Evolutionary conservation across 371 early-diverging fungal species (phyloP).

Genomic region (Apophysomyces variabilis): DNA sequence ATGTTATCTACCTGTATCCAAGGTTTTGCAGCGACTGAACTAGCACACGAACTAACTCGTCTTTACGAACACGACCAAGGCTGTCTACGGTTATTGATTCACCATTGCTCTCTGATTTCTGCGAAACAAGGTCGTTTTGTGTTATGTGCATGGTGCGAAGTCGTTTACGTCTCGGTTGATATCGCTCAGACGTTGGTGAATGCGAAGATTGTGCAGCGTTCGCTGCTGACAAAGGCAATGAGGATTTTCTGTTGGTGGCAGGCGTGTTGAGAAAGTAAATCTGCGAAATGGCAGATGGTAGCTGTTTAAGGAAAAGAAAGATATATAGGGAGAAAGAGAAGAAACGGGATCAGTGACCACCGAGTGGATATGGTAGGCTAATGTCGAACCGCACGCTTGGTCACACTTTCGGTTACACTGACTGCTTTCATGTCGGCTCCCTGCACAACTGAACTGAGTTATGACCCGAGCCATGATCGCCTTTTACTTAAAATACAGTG

Average conservation of each 20-base stretch:
- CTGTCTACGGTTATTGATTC: background rate
- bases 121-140: background rate
- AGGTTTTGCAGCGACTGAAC: conserved; percentile 83
- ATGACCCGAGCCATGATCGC: no score
- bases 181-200: conserved; percentile 1
- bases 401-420: no score
- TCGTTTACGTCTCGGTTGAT: conserved; percentile 2
- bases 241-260: conserved; percentile 5
- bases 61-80: conserved; percentile 38
- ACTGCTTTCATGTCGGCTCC: no score
- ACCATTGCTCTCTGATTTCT: background rate
- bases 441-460: no score
- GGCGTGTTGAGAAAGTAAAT: conserved; percentile 13
- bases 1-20: conserved; percentile 70
- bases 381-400: no score
- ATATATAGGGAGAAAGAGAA: conserved; percentile 4
- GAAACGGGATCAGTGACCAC: background rate
- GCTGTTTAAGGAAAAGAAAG: background rate
- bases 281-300: conserved; percentile 1
- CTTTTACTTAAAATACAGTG: no score
- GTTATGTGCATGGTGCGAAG: conserved; percentile 6
- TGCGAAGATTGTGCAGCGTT: conserved; percentile 15
- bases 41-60: conserved; percentile 87
- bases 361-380: no score
- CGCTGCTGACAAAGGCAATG: conserved; percentile 9